Conservation (phyloP, 148 eudicot species). For the Hydrangea macrophylla region DNA sequence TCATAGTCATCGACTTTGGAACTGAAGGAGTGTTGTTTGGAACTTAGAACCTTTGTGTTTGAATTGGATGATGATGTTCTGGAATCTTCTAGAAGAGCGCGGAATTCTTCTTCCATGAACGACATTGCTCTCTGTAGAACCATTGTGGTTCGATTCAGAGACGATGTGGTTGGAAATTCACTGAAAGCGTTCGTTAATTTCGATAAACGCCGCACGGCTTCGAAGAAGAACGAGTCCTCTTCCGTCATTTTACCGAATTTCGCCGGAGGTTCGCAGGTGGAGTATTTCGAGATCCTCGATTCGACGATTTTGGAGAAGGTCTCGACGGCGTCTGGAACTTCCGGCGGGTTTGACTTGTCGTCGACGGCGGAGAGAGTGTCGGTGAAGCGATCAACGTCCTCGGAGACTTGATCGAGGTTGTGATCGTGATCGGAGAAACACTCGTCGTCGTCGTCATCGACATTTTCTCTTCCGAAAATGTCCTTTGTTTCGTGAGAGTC, state of each 20-base stretch:
- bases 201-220: conserved; percentile 8
- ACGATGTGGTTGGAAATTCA: conserved; percentile 5
- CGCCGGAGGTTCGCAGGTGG: conserved; percentile 19
- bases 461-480: conserved; percentile 14
- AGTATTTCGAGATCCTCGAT: conserved; percentile 25
- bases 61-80: too few species aligned
- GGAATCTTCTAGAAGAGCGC: conserved; percentile 29
- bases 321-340: conserved; percentile 17
- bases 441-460: background rate
- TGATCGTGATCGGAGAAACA: background rate
- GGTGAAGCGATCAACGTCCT: conserved; percentile 27
- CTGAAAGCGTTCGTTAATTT: conserved; percentile 17
- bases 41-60: too few species aligned
- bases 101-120: conserved; percentile 43
- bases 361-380: conserved; percentile 7
- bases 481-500: conserved; percentile 14
- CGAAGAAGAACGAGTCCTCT: conserved; percentile 13
- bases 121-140: conserved; percentile 35
- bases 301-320: conserved; percentile 28
- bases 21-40: too few species aligned
- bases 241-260: conserved; percentile 21
- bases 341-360: conserved; percentile 17
- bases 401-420: conserved; percentile 20
- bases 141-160: conserved; percentile 4
- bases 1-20: too few species aligned